These are phyloP conservation scores for grape (Vitis vinifera) DNA, from an alignment of 164 flowering plant species.

Conservation along the genomic window DNA sequence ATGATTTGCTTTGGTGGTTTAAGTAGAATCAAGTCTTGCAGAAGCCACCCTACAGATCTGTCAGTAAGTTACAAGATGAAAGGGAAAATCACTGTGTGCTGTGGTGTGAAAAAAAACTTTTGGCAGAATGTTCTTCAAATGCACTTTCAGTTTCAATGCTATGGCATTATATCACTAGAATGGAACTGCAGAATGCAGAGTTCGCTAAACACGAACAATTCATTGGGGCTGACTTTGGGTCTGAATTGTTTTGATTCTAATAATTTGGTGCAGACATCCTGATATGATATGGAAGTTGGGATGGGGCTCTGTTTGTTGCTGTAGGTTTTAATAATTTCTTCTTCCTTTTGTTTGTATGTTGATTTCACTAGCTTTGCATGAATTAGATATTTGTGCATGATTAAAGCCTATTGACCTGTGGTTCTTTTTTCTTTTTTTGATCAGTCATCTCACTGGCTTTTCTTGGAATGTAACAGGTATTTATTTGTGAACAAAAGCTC, in stretches of 20 bases:
- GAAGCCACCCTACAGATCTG: too few relatives aligned
- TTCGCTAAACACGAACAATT: background rate
- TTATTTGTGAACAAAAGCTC: conserved; percentile 93
- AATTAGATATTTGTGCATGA: too few relatives aligned
- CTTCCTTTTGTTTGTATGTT: background rate
- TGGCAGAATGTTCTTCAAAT: too few relatives aligned
- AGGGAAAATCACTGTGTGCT: too few relatives aligned
- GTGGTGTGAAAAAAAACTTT: too few relatives aligned
- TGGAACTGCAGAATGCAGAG: background rate
- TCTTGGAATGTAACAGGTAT: conserved; percentile 48
- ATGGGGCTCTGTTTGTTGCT: background rate
- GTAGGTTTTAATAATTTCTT: background rate
- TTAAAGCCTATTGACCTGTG: too few relatives aligned
- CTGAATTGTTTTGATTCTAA: background rate
- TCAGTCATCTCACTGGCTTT: background rate
- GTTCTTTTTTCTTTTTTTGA: too few relatives aligned
- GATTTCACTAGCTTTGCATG: too few relatives aligned
- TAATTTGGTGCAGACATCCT: background rate
- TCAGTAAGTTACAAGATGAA: too few relatives aligned
- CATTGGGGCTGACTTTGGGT: background rate
- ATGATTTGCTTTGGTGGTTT: too few relatives aligned
- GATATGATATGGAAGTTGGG: background rate
- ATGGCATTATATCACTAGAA: background rate
- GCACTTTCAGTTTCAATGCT: background rate
- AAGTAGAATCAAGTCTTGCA: too few relatives aligned